Evolutionary conservation across 192 early-diverging fungal species (phyloP).

Genomic region (Dissophora ornata): DNA sequence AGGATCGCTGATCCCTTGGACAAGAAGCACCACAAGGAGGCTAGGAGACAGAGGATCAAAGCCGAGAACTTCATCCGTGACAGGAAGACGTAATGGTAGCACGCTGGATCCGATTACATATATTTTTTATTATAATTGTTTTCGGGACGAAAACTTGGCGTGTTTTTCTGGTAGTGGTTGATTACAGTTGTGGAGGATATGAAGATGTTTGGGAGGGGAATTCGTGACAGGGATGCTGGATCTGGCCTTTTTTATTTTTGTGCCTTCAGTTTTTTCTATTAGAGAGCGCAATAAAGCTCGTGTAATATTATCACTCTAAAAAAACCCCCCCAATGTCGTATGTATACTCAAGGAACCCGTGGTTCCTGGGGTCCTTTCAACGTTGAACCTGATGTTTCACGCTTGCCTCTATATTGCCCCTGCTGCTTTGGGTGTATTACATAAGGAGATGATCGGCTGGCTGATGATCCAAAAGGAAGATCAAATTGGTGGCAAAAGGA

Average conservation of each 20-base stretch:
- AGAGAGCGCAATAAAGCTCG: slow-evolving; percentile 4
- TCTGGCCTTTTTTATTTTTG: neutral
- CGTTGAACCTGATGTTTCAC: too few relatives aligned
- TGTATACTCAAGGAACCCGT: too few relatives aligned
- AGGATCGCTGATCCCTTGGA: slow-evolving; percentile 61
- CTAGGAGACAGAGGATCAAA: slow-evolving; percentile 72
- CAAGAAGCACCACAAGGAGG: slow-evolving; percentile 69
- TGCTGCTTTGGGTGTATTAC: too few relatives aligned
- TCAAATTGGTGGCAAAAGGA: too few relatives aligned
- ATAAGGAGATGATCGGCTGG: too few relatives aligned
- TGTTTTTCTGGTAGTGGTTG: neutral
- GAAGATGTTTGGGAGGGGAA: neutral
- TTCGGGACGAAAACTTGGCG: neutral
- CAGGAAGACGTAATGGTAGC: slow-evolving; percentile 70
- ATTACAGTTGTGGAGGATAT: neutral
- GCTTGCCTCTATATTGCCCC: too few relatives aligned
- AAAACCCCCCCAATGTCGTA: slow-evolving; percentile 7
- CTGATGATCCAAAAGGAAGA: too few relatives aligned
- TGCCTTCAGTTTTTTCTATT: neutral
- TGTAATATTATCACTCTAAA: neutral
- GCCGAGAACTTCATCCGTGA: slow-evolving; percentile 81
- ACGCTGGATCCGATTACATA: too few relatives aligned
- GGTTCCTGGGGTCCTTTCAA: too few relatives aligned
- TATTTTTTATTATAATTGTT: neutral
- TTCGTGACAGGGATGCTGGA: neutral